Percentiles rank a stretch among this genome's conserved stretches.
Conservation (phyloP, 129 eudicot genomes). For the Erigeron canadensis region DNA sequence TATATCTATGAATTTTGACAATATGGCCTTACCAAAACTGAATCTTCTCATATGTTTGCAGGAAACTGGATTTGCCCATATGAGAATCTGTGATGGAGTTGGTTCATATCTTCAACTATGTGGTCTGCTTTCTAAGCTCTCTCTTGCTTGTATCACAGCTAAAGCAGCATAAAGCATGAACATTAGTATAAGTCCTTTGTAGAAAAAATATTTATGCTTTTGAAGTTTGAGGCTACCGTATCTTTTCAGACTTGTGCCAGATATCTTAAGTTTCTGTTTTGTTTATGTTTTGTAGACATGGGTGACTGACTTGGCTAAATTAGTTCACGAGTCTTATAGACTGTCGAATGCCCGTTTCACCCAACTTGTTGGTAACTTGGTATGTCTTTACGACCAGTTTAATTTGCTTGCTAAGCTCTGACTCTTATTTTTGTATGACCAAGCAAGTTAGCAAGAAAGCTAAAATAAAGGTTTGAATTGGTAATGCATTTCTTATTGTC, state of each 20-base stretch:
- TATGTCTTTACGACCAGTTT: too few relatives aligned
- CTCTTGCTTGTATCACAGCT: constrained; percentile 74
- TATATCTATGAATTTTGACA: neutral
- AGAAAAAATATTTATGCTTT: constrained; percentile 1
- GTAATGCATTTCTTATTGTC: too few relatives aligned
- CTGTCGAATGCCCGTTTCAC: too few relatives aligned
- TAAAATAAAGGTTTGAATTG: too few relatives aligned
- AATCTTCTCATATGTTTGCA: constrained; percentile 10
- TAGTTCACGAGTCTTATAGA: neutral
- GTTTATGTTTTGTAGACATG: neutral
- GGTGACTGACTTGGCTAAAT: neutral
- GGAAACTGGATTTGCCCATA: constrained; percentile 99
- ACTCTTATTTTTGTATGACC: too few relatives aligned
- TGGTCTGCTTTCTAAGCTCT: constrained; percentile 85
- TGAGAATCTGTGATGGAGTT: constrained; percentile 98
- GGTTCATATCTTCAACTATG: constrained; percentile 97
- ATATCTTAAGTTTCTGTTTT: too few relatives aligned
- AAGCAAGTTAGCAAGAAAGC: too few relatives aligned
- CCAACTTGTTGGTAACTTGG: too few relatives aligned
- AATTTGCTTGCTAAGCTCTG: too few relatives aligned
- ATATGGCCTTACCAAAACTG: neutral
- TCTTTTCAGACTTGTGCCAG: neutral
- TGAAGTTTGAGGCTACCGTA: neutral
- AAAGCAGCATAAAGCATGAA: constrained; percentile 49
- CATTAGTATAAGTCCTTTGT: constrained; percentile 14